phyloP scores from a whole-genome alignment of 768 basidiomycete genomes.

The Agrocybe pediades region DNA sequence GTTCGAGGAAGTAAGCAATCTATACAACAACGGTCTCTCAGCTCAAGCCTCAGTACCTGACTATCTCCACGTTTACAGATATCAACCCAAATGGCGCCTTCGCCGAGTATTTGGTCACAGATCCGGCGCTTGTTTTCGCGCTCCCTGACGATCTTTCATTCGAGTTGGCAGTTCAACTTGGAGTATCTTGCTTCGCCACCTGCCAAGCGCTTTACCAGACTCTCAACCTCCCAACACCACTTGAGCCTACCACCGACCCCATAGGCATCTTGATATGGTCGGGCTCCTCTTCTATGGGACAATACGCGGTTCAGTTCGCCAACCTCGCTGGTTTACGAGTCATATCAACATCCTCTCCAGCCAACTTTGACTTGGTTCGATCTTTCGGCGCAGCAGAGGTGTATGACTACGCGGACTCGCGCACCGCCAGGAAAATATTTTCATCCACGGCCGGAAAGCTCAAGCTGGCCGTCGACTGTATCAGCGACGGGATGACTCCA shows the following conservation, averaged over 20 bases:
- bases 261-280: constrained; percentile 21
- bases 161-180: constrained; percentile 22
- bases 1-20: constrained; percentile 17
- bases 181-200: constrained; percentile 17
- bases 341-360: constrained; percentile 43
- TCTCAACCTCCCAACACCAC: constrained; percentile 17
- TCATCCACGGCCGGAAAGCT: constrained; percentile 24
- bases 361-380: constrained; percentile 13
- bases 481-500: constrained; percentile 26
- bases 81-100: constrained; percentile 18
- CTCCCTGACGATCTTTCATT: constrained; percentile 24
- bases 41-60: background rate
- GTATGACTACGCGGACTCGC: constrained; percentile 36
- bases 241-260: constrained; percentile 11
- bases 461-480: constrained; percentile 27
- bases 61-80: constrained; percentile 8
- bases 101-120: constrained; percentile 21
- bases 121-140: constrained; percentile 15
- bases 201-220: constrained; percentile 20
- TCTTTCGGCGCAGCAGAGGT: constrained; percentile 39
- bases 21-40: background rate
- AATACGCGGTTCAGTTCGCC: constrained; percentile 16
- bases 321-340: constrained; percentile 44
- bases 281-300: constrained; percentile 15
- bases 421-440: constrained; percentile 26